Evolutionary conservation across 73 alveolate species (phyloP).

Genomic region (Paramecium bursaria): DNA sequence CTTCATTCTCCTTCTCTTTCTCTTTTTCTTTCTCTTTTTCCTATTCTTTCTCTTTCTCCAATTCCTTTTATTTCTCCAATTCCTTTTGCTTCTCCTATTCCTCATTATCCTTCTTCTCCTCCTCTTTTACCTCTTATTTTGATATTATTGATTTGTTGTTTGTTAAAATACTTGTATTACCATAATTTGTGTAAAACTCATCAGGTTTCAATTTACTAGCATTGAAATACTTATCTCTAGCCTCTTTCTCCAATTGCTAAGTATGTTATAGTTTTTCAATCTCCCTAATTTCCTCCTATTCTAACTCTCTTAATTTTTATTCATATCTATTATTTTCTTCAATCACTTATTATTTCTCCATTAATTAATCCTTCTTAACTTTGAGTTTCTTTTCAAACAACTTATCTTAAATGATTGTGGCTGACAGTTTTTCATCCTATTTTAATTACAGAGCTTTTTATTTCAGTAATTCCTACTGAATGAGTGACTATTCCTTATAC

Average conservation of each 20-base stretch:
- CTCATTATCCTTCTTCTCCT: too few species aligned
- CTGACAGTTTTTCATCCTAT: conserved; percentile 38
- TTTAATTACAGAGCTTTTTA: conserved; percentile 23
- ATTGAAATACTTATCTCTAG: conserved; percentile 13
- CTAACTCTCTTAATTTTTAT: neutral
- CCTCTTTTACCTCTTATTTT: too few species aligned
- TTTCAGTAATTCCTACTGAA: neutral
- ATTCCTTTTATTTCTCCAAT: too few species aligned
- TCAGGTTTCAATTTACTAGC: conserved; percentile 50
- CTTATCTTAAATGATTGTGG: conserved; percentile 7
- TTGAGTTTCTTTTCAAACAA: conserved; percentile 3
- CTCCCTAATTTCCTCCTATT: neutral
- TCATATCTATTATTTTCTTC: conserved; percentile 18
- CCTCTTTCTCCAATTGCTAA: conserved; percentile 25
- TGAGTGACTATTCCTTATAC: neutral
- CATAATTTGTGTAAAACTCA: conserved; percentile 30
- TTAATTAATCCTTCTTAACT: neutral
- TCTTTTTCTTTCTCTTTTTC: too few species aligned
- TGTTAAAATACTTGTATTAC: too few species aligned
- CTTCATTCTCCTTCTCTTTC: too few species aligned
- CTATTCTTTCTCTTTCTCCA: too few species aligned
- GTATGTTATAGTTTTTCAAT: conserved; percentile 14
- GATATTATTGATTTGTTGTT: too few species aligned
- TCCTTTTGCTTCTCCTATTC: too few species aligned
- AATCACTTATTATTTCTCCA: conserved; percentile 28